Conservation (phyloP, 139 green algal genomes). For the Astrephomene gubernaculifera region DNA sequence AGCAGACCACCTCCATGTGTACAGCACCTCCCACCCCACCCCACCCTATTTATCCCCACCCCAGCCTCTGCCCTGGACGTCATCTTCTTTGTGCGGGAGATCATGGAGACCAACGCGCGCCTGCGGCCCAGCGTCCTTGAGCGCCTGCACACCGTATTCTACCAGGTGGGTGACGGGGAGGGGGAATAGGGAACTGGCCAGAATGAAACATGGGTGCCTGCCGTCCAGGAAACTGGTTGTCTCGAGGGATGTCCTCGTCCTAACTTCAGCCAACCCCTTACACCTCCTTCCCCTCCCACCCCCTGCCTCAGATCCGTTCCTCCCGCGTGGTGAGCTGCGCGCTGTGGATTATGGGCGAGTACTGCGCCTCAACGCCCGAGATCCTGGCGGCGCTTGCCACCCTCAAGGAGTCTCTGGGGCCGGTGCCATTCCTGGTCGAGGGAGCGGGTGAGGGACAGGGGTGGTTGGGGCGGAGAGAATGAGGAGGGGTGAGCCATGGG, state of each 20-base stretch:
- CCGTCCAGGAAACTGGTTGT: too few relatives aligned
- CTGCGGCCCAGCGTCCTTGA: conserved; percentile 89
- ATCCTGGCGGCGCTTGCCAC: conserved; percentile 82
- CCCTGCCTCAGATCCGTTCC: conserved; percentile 73
- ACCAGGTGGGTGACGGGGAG: conserved; percentile 32
- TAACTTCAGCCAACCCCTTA: background rate
- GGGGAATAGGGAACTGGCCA: background rate
- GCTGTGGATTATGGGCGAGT: conserved; percentile 97
- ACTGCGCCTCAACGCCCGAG: conserved; percentile 76
- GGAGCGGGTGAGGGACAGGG: conserved; percentile 34
- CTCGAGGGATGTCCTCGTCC: too few relatives aligned
- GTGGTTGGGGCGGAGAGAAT: too few relatives aligned
- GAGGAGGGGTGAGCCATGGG: too few relatives aligned
- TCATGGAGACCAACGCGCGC: conserved; percentile 93
- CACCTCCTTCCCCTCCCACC: background rate
- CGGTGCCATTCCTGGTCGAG: conserved; percentile 73
- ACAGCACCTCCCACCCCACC: background rate
- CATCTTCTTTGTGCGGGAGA: conserved; percentile 94
- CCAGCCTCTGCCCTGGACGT: conserved; percentile 87
- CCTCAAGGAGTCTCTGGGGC: conserved; percentile 83
- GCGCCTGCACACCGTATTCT: conserved; percentile 91
- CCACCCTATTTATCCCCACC: background rate
- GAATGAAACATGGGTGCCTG: background rate
- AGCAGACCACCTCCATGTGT: too few relatives aligned
- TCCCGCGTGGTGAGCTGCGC: conserved; percentile 87